Evolutionary conservation across 2,329 filamentous ascomycete species (phyloP).

Genomic region (Penicillium freii): DNA sequence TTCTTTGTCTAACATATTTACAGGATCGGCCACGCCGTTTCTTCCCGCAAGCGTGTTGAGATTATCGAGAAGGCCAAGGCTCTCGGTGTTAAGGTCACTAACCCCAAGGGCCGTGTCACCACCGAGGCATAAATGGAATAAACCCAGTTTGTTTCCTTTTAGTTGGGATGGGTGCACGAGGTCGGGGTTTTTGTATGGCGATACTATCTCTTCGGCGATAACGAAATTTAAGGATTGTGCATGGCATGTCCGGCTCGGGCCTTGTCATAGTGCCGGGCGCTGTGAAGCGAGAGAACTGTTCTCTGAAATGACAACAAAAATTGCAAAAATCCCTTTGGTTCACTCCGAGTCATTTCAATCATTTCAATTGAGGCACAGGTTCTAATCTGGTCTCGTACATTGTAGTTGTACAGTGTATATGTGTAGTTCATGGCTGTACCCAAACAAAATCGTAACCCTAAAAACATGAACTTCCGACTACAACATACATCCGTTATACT

Average conservation of each 20-base stretch:
- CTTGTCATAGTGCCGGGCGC: slow-evolving; percentile 47
- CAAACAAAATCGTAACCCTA: background rate
- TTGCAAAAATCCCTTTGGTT: slow-evolving; percentile 38
- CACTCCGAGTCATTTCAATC: slow-evolving; percentile 52
- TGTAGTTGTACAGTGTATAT: background rate
- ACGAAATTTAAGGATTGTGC: slow-evolving; percentile 33
- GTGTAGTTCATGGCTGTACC: background rate
- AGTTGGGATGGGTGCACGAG: slow-evolving; percentile 24
- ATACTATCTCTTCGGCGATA: slow-evolving; percentile 30
- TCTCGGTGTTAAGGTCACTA: slow-evolving; percentile 99
- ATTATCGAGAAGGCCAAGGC: slow-evolving; percentile 97
- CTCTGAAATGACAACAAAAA: slow-evolving; percentile 44
- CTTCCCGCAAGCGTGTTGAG: slow-evolving; percentile 96
- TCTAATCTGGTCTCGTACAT: background rate
- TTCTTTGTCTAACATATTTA: slow-evolving; percentile 9
- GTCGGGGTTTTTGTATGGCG: slow-evolving; percentile 30
- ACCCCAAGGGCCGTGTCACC: slow-evolving; percentile 97
- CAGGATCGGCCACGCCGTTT: slow-evolving; percentile 97
- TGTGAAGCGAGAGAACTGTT: slow-evolving; percentile 48
- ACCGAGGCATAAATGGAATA: slow-evolving; percentile 70
- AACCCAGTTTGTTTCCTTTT: slow-evolving; percentile 45
- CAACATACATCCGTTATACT: background rate
- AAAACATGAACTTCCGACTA: background rate
- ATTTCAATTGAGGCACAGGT: slow-evolving; percentile 34
- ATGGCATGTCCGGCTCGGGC: slow-evolving; percentile 28